Evolutionary conservation across 139 green algal genomes (phyloP).

Genomic region (Chlamydomonas sphaeroides): DNA sequence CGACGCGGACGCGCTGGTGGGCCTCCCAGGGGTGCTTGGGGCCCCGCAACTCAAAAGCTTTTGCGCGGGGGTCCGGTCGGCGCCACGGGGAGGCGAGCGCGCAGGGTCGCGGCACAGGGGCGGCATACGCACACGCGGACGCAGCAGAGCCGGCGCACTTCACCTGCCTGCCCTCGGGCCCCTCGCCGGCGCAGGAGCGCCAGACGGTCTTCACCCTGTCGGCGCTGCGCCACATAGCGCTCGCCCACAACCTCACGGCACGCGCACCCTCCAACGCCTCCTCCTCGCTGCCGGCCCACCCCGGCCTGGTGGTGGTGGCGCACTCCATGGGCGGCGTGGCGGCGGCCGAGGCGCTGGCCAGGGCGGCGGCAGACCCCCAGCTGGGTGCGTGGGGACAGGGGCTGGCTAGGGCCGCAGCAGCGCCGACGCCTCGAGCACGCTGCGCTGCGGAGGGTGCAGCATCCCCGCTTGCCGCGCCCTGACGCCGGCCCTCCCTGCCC

Average conservation of each 20-base stretch:
- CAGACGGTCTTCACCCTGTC: slow-evolving; percentile 62
- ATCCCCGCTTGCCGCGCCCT: background rate
- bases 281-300: background rate
- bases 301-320: slow-evolving; percentile 65
- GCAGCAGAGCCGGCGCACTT: too few relatives aligned
- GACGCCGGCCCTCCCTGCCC: too few relatives aligned
- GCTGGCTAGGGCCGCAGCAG: too few relatives aligned
- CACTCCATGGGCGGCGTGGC: slow-evolving; percentile 85
- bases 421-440: too few relatives aligned
- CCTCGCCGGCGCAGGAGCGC: slow-evolving; percentile 32
- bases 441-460: too few relatives aligned
- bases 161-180: background rate
- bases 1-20: slow-evolving; percentile 59
- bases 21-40: background rate
- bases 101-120: too few relatives aligned
- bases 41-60: too few relatives aligned
- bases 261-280: background rate
- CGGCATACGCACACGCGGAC: too few relatives aligned
- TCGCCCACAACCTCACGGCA: slow-evolving; percentile 27
- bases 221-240: slow-evolving; percentile 46
- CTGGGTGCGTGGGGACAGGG: slow-evolving; percentile 39
- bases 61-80: too few relatives aligned
- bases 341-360: slow-evolving; percentile 51
- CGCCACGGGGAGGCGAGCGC: too few relatives aligned
- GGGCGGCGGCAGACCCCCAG: slow-evolving; percentile 32